Conservation (phyloP, 495 filamentous ascomycete species). For the Neurospora africana region DNA sequence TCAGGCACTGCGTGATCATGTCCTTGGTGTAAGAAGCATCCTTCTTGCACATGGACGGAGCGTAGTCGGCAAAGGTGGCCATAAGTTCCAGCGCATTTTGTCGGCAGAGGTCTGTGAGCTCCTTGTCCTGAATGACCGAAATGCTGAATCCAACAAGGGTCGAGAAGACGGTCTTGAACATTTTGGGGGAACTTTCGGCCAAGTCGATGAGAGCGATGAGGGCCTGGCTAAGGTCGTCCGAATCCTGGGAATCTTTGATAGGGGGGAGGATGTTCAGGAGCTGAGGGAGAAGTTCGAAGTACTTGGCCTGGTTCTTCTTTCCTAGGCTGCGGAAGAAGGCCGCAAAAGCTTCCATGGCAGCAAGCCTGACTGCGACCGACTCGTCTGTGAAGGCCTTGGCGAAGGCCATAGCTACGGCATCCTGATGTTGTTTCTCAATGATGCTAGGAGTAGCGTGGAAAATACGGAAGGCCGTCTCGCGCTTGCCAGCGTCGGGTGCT, state of each 20-base stretch:
- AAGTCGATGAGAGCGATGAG: conserved; percentile 87
- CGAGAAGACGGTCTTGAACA: conserved; percentile 90
- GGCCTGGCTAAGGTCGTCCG: conserved; percentile 79
- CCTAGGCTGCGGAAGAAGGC: conserved; percentile 84
- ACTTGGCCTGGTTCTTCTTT: conserved; percentile 80
- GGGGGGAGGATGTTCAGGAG: conserved; percentile 88
- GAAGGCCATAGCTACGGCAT: conserved; percentile 74
- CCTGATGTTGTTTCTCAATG: conserved; percentile 91
- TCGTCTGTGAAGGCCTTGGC: conserved; percentile 85
- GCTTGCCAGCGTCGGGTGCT: conserved; percentile 64
- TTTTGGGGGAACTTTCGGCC: conserved; percentile 80
- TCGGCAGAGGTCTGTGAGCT: conserved; percentile 75
- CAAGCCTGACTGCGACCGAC: conserved; percentile 68
- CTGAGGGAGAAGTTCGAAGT: conserved; percentile 73
- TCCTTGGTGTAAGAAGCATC: conserved; percentile 79
- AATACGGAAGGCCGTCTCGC: conserved; percentile 86
- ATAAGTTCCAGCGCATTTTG: conserved; percentile 96
- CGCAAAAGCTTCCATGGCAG: conserved; percentile 93
- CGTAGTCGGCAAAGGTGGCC: conserved; percentile 96
- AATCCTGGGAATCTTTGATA: conserved; percentile 79
- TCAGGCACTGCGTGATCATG: conserved; percentile 98
- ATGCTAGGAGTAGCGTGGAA: conserved; percentile 92
- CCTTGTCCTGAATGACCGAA: conserved; percentile 89
- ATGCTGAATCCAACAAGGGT: conserved; percentile 87
- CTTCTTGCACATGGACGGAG: conserved; percentile 87